Base-by-base conservation (phyloP, 305 asterid genomes). In the Fraxinus floribunda region DNA sequence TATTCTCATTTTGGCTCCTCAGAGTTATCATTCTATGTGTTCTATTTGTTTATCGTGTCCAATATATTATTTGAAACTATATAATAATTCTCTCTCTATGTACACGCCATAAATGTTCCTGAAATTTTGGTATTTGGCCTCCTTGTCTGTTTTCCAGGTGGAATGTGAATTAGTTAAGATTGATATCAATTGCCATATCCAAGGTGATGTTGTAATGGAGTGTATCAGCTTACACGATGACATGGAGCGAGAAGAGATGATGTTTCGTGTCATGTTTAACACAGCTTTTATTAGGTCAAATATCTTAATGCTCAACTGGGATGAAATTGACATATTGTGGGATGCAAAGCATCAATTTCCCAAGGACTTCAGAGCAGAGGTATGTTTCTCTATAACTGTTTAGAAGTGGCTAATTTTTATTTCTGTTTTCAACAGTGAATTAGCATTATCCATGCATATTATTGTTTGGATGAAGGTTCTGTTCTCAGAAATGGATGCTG, bases 131-230 rank as follows among this genome's bases (percentile, higher is more conserved):
- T 74, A 32, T 64, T 78, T 78, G 81, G 55, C 83, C 57, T 73
- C 81, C 57, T 36, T 80, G 2, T 73, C 81, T 79, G 78, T 83
- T 85, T 88, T 89, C 81, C 95, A 95, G 99, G 94, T 85, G 84
- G 99, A 92, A 89, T 91, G 95, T 80, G 94, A 90, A 89, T 85
- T 95, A 85, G 91, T 89, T 44, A 95, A 95, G 92, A 91, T 95
- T 83, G 99, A 95, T 82, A 93, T 95, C 83, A 89, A 91, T 80
- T 95, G 98, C 91, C 91, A 86, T 85, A 84, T 92, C 82, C 99
- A 94, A 93, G 99, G 99, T 46, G 98, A 95, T 87, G 97, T 95
- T 87, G 98, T 95, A 41, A 87, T 94, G 89, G 99, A 95, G 88
- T 94, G 98, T 85, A 90, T 92, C 87, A 87, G 90, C 92, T 89